Conservation (phyloP, 2,329 filamentous ascomycete species). For the Colletotrichum tanaceti region DNA sequence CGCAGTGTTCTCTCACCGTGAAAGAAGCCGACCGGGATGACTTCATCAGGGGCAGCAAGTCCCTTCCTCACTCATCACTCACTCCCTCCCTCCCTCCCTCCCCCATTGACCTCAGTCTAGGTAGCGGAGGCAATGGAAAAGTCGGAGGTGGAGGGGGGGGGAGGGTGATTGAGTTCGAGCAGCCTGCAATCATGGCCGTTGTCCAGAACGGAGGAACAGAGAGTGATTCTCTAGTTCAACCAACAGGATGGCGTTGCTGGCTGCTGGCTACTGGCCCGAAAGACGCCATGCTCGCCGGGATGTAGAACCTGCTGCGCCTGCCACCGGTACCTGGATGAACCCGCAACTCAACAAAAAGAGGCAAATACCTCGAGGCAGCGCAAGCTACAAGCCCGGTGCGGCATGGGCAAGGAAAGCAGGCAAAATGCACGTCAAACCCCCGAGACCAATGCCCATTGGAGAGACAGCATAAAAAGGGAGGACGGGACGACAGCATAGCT, state of each 20-base stretch:
- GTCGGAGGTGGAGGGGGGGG: too few species aligned
- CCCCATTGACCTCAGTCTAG: constrained; percentile 27
- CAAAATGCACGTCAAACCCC: constrained; percentile 35
- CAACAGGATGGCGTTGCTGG: background rate
- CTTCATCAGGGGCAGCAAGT: constrained; percentile 27
- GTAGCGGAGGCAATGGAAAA: background rate
- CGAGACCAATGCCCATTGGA: constrained; percentile 31
- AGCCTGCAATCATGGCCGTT: constrained; percentile 4
- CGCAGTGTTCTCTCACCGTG: background rate
- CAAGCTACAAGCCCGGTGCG: constrained; percentile 17
- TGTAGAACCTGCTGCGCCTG: constrained; percentile 19
- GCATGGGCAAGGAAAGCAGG: constrained; percentile 20
- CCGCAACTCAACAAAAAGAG: constrained; percentile 19
- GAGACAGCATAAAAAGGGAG: constrained; percentile 10
- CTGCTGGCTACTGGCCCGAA: constrained; percentile 7
- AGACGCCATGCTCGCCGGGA: constrained; percentile 1
- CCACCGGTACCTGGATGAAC: constrained; percentile 28
- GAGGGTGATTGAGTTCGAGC: constrained; percentile 1
- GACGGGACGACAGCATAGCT: constrained; percentile 18
- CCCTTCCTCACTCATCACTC: too few species aligned
- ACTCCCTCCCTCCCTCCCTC: background rate
- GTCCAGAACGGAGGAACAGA: background rate
- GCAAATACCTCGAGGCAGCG: constrained; percentile 25
- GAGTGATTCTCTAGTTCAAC: background rate
- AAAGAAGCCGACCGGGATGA: constrained; percentile 30